Evolutionary conservation across 2,329 filamentous ascomycete species (phyloP).

Genomic region (Pyricularia sp.): DNA sequence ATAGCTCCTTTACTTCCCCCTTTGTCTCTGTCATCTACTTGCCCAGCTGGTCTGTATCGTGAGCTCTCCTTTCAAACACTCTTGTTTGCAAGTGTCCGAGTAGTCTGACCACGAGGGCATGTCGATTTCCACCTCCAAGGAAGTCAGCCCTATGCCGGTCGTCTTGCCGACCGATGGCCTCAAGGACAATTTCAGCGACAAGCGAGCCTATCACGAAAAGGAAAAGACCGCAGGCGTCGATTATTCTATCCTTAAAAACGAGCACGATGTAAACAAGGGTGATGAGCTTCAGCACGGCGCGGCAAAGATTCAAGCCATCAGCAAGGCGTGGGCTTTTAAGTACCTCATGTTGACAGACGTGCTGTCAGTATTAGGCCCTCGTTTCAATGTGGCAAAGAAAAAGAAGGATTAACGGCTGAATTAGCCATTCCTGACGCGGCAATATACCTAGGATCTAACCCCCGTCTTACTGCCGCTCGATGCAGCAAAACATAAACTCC

Average conservation of each 20-base stretch:
- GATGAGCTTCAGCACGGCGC: conserved; percentile 1
- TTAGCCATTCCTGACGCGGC: neutral
- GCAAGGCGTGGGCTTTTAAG: neutral
- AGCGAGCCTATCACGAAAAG: neutral
- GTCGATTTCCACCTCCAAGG: neutral
- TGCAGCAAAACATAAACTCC: conserved; percentile 4
- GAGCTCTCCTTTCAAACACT: too few relatives aligned
- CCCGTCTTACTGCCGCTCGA: neutral
- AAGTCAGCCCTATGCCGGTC: neutral
- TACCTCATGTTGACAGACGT: neutral
- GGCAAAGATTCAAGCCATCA: conserved; percentile 2
- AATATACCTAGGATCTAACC: neutral
- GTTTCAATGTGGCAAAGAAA: neutral
- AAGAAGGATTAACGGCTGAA: too few relatives aligned
- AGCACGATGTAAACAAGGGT: conserved; percentile 1
- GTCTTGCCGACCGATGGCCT: neutral
- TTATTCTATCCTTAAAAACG: too few relatives aligned
- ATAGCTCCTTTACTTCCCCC: neutral
- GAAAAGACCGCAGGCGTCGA: neutral
- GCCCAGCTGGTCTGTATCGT: neutral
- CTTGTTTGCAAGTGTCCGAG: neutral
- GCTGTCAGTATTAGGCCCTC: neutral
- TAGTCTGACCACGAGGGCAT: too few relatives aligned
- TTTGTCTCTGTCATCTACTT: neutral
- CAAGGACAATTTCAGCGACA: neutral